Base-by-base conservation (phyloP, 352 stramenopile species). In the Globisporangium cylindrosporum region DNA sequence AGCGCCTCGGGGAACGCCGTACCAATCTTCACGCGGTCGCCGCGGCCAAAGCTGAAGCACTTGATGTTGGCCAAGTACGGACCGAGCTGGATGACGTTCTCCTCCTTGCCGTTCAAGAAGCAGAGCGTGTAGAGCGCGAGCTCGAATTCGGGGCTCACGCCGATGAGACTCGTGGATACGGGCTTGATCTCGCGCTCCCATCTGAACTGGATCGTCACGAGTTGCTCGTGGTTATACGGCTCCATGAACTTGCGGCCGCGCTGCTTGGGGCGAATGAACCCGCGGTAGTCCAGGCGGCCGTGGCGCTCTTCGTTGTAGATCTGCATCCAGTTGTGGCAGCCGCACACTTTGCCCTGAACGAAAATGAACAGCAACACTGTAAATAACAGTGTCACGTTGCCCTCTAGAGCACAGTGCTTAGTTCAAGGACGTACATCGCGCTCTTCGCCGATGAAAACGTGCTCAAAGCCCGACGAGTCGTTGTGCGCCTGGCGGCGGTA, bases 281-380 rank as follows among this genome's bases (percentile, higher is more conserved):
- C 96, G 41, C 84, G 81, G 77, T 99, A 99, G 81, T 99, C 87
- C 41, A 99, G 76, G 38, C 84, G 85, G 6, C 94, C 93, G 15
- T 85, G 84, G 73, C 95, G 91, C 78, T 99, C 96, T 72, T 98
- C 93, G 36, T 97, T 88, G 77, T 98, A 99, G 46, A 99, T 94
- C 68, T 98, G 92, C 63, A 99, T 92, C 96, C 96, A 99, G 79
- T 99, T 99, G 81, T 99, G 96, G 75, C 98, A 98, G 14, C 95
- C 95, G 18, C 75, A 89, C 53, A 98, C 86, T 71, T 98, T 88
- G 59, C 77, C 89, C 90, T 93, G 56, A 46, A 8, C 10, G 18
- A 22, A 57, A 57, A 20, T n/a, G 4, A 25, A 9, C 9, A 62
- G 8, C 29, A 61, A 12, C 20, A 53, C 3, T 24, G 46, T 53